These are phyloP conservation scores for Suillus paluster DNA, from an alignment of 768 basidiomycete genomes.

Conservation along the genomic window DNA sequence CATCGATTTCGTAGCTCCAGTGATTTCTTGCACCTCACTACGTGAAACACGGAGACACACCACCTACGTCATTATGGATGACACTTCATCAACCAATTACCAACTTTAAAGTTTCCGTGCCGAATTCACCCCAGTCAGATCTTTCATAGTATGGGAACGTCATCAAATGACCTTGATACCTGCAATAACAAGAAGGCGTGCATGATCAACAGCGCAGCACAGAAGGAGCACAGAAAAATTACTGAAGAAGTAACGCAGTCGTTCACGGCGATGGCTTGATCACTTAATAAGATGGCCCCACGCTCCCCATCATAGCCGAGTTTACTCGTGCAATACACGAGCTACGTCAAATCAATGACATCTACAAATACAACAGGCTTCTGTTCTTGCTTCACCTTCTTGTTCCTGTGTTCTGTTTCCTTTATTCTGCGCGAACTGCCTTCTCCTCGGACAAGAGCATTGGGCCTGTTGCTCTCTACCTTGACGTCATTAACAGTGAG, in stretches of 20 bases:
- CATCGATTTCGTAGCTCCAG: background rate
- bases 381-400: constrained; percentile 34
- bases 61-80: constrained; percentile 1
- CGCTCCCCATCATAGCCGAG: background rate
- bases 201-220: background rate
- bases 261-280: background rate
- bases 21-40: background rate
- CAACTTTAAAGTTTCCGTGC: background rate
- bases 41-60: too few species aligned
- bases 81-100: background rate
- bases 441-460: constrained; percentile 11
- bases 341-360: constrained; percentile 34
- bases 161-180: background rate
- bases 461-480: constrained; percentile 15
- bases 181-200: background rate
- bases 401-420: constrained; percentile 15
- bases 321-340: background rate
- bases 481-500: constrained; percentile 21
- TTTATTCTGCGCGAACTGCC: background rate
- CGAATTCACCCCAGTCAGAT: background rate
- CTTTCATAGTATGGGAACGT: background rate
- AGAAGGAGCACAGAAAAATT: background rate
- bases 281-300: background rate
- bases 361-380: constrained; percentile 20
- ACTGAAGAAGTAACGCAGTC: background rate